These are phyloP conservation scores for Monilinia vaccinii-corymbosi DNA, from an alignment of 2,329 filamentous ascomycete species.

Conservation along the genomic window DNA sequence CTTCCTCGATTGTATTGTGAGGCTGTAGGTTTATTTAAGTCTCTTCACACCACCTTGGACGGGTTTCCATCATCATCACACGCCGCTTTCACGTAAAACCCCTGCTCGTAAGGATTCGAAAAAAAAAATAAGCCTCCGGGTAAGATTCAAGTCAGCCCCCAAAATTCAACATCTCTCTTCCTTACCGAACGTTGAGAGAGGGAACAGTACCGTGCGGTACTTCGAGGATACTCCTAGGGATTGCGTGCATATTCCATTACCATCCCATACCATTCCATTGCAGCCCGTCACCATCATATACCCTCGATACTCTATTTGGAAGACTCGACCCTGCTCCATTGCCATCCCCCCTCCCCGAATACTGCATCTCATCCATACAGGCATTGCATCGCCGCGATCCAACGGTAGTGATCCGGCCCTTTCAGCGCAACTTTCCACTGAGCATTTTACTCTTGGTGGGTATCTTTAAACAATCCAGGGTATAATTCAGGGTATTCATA, in stretches of 20 bases:
- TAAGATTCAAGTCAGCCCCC: not conserved
- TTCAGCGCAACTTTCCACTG: not conserved
- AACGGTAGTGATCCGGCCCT: not conserved
- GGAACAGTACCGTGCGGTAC: not conserved
- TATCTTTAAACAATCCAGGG: not conserved
- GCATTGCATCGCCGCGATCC: not conserved
- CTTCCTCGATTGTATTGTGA: not conserved
- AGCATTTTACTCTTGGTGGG: not conserved
- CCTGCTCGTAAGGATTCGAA: slow-evolving; percentile 9
- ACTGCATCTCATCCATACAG: not conserved
- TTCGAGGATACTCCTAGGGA: slow-evolving; percentile 9
- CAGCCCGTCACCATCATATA: slow-evolving; percentile 6
- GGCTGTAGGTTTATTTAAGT: not conserved
- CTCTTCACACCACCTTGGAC: not conserved
- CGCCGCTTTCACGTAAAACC: not conserved
- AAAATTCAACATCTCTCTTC: not conserved
- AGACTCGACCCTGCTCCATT: slow-evolving; percentile 2
- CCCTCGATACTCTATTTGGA: slow-evolving; percentile 3
- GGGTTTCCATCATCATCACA: not conserved
- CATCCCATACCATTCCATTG: slow-evolving; percentile 7
- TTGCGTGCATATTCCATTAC: slow-evolving; percentile 12
- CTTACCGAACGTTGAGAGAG: slow-evolving; percentile 9
- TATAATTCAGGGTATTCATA: not conserved
- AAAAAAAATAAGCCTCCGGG: slow-evolving; percentile 5
- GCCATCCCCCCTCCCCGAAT: not conserved